Percentiles rank a stretch among this genome's conserved stretches.
Evolutionary conservation across 106 monocot genomes (phyloP).

Genomic region (Phalaenopsis equestris): DNA sequence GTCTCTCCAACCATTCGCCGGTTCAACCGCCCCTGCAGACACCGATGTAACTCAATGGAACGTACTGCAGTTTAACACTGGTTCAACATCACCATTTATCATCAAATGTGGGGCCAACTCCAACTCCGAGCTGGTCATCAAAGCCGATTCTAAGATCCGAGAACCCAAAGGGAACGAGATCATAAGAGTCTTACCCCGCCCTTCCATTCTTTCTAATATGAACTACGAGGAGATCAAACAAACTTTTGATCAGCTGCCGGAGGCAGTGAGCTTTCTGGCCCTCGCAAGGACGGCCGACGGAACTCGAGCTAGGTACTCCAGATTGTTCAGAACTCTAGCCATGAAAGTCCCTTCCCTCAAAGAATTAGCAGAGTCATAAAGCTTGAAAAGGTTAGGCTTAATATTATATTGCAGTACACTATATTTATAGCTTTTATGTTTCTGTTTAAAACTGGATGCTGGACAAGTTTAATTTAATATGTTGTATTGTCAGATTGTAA

Average conservation of each 20-base stretch:
- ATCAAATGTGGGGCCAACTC: slow-evolving; percentile 96
- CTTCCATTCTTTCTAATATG: slow-evolving; percentile 60
- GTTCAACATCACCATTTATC: slow-evolving; percentile 80
- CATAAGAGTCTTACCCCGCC: slow-evolving; percentile 65
- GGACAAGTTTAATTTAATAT: too few relatives aligned
- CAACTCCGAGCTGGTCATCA: slow-evolving; percentile 72
- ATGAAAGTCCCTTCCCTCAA: slow-evolving; percentile 81
- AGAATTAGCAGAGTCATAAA: slow-evolving; percentile 51
- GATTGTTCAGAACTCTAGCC: slow-evolving; percentile 85
- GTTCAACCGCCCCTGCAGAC: slow-evolving; percentile 20
- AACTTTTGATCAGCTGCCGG: slow-evolving; percentile 70
- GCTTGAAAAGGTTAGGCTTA: background rate
- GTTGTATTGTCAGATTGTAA: too few relatives aligned
- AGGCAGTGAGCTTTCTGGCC: slow-evolving; percentile 74
- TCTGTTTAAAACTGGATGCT: background rate
- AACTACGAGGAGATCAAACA: slow-evolving; percentile 85
- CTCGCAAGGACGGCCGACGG: slow-evolving; percentile 91
- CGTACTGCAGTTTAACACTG: slow-evolving; percentile 95
- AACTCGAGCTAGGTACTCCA: slow-evolving; percentile 82
- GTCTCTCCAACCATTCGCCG: slow-evolving; percentile 29
- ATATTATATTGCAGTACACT: background rate
- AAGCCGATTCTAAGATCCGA: slow-evolving; percentile 69
- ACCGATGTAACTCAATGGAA: slow-evolving; percentile 92
- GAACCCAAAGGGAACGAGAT: slow-evolving; percentile 87
- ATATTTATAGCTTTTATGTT: background rate